A percentile compares a stretch with the other conserved stretches of the same genome.
phyloP scores from a whole-genome alignment of 2,329 filamentous ascomycete genomes.

The Neonectria coccinea region DNA sequence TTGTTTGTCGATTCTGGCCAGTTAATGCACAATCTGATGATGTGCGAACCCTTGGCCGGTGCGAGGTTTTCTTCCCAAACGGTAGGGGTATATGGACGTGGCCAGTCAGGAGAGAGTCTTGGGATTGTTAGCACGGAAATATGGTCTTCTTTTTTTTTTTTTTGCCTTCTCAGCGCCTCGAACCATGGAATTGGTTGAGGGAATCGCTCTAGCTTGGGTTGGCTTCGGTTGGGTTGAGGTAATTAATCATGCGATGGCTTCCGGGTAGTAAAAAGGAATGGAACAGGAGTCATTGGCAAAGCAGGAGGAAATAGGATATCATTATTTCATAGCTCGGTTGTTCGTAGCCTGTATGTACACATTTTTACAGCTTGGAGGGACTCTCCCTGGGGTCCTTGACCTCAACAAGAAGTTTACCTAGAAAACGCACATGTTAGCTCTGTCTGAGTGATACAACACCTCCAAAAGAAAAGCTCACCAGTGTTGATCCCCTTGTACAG shows the following conservation, averaged over 20 bases:
- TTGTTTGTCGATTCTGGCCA: background rate
- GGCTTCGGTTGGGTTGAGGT: background rate
- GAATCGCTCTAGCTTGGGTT: slow-evolving; percentile 7
- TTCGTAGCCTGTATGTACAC: background rate
- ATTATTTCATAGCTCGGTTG: background rate
- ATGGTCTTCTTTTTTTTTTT: background rate
- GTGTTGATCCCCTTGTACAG: slow-evolving; percentile 79
- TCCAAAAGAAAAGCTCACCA: slow-evolving; percentile 46
- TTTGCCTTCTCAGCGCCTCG: background rate
- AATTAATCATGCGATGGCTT: background rate
- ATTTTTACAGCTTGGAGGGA: slow-evolving; percentile 45
- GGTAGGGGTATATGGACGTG: background rate
- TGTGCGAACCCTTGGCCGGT: slow-evolving; percentile 6
- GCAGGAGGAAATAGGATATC: background rate
- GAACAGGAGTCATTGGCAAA: background rate
- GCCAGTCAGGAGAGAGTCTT: slow-evolving; percentile 1
- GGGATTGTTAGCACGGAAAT: background rate
- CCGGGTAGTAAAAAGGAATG: background rate
- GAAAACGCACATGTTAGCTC: slow-evolving; percentile 6
- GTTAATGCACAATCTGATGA: background rate
- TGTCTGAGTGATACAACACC: background rate
- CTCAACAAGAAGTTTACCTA: slow-evolving; percentile 59
- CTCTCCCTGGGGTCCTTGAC: slow-evolving; percentile 48
- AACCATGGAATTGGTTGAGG: background rate
- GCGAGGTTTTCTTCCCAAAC: background rate